These are phyloP conservation scores for Yamadazyma jaroonii DNA, from an alignment of 1,139 yeast species.

Conservation along the genomic window DNA sequence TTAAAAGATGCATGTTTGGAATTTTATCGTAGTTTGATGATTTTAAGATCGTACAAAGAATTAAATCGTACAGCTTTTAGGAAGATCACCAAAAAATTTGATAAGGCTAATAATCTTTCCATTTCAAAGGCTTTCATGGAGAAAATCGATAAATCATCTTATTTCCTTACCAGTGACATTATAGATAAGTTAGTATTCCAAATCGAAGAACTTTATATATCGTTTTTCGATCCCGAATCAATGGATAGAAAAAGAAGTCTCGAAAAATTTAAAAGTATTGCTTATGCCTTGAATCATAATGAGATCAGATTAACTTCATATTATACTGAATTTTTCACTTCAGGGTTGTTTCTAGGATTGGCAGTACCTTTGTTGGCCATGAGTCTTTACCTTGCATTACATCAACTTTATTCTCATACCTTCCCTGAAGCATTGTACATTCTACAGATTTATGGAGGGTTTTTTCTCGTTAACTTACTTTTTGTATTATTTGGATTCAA, in stretches of 20 bases:
- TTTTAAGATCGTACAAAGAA: constrained; percentile 71
- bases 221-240: constrained; percentile 57
- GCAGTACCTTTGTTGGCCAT: constrained; percentile 61
- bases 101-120: constrained; percentile 59
- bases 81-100: constrained; percentile 85
- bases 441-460: constrained; percentile 92
- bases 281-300: constrained; percentile 37
- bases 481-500: constrained; percentile 64
- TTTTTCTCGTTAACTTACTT: constrained; percentile 61
- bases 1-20: constrained; percentile 77
- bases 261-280: constrained; percentile 61
- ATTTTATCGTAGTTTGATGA: constrained; percentile 73
- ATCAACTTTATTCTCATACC: constrained; percentile 31
- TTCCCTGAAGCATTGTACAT: constrained; percentile 56
- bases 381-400: constrained; percentile 50
- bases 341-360: constrained; percentile 71
- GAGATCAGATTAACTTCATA: constrained; percentile 27
- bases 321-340: constrained; percentile 47
- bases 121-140: constrained; percentile 57
- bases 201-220: constrained; percentile 67
- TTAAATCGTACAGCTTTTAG: constrained; percentile 86
- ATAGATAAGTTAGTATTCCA: constrained; percentile 59
- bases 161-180: constrained; percentile 64
- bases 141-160: constrained; percentile 48
- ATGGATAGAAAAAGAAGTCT: constrained; percentile 73